phyloP scores from a whole-genome alignment of 164 flowering plant species.

The Berberis thunbergii region DNA sequence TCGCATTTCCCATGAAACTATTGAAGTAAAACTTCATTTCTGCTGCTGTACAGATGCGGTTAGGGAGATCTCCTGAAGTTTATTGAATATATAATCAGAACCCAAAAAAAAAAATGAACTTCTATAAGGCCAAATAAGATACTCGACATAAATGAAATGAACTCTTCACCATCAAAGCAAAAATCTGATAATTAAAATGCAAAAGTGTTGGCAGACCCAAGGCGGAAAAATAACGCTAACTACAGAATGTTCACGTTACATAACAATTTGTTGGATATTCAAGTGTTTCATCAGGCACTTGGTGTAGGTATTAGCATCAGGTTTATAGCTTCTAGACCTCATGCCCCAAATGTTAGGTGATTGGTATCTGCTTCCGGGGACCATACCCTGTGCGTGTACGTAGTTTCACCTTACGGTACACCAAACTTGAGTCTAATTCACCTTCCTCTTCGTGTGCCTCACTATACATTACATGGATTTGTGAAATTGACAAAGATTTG shows the following conservation, averaged over 20 bases:
- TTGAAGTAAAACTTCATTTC: constrained; percentile 66
- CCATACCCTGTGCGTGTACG: no score
- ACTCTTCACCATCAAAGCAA: not conserved
- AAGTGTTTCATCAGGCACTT: no score
- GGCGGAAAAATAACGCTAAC: no score
- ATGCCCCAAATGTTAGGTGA: no score
- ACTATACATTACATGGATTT: not conserved
- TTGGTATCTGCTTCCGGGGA: no score
- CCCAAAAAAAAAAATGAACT: not conserved
- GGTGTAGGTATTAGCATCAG: no score
- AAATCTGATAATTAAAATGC: not conserved
- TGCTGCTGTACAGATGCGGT: constrained; percentile 78
- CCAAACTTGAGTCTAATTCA: no score
- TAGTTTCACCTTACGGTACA: no score
- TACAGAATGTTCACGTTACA: no score
- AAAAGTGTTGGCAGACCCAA: no score
- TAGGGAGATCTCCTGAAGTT: constrained; percentile 43
- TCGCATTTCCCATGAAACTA: constrained; percentile 28
- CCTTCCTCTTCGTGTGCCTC: not conserved
- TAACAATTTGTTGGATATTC: no score
- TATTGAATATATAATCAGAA: constrained; percentile 6
- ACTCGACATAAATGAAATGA: not conserved
- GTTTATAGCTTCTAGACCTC: no score
- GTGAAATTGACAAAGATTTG: not conserved
- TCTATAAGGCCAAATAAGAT: not conserved